phyloP scores from a whole-genome alignment of 2,329 filamentous ascomycete genomes.

The Cladosporium sp. region DNA sequence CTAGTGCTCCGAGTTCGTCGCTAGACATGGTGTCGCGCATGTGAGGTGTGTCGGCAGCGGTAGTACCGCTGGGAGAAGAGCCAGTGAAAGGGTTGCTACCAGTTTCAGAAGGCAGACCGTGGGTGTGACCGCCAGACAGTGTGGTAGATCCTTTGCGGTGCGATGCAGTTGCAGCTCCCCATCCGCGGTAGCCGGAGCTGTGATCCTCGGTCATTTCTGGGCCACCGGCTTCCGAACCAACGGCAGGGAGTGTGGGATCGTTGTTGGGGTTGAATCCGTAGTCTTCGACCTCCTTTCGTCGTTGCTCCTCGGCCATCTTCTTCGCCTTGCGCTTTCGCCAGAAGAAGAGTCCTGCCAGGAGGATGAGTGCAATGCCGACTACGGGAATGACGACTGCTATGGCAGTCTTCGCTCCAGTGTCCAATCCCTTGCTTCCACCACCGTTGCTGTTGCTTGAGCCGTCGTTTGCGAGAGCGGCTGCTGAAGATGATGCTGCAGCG shows the following conservation, averaged over 20 bases:
- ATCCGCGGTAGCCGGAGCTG: slow-evolving; percentile 81
- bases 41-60: slow-evolving; percentile 59
- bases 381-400: slow-evolving; percentile 94
- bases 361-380: slow-evolving; percentile 75
- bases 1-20: slow-evolving; percentile 79
- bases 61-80: slow-evolving; percentile 42
- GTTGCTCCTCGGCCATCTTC: slow-evolving; percentile 79
- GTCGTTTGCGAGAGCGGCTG: slow-evolving; percentile 16
- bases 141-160: slow-evolving; percentile 82
- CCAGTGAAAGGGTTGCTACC: slow-evolving; percentile 54
- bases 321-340: slow-evolving; percentile 86
- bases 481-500: slow-evolving; percentile 18
- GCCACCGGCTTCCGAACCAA: slow-evolving; percentile 50
- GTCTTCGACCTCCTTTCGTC: slow-evolving; percentile 94
- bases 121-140: slow-evolving; percentile 65
- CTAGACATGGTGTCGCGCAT: slow-evolving; percentile 57
- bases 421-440: slow-evolving; percentile 45
- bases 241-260: slow-evolving; percentile 70
- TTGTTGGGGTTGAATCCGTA: slow-evolving; percentile 98
- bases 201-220: slow-evolving; percentile 72
- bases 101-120: slow-evolving; percentile 61
- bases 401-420: slow-evolving; percentile 69
- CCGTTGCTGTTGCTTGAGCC: slow-evolving; percentile 13
- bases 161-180: slow-evolving; percentile 71
- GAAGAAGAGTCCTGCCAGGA: slow-evolving; percentile 71